Base-by-base conservation (phyloP, 257 asterid species). In the Solanum piurae region DNA sequence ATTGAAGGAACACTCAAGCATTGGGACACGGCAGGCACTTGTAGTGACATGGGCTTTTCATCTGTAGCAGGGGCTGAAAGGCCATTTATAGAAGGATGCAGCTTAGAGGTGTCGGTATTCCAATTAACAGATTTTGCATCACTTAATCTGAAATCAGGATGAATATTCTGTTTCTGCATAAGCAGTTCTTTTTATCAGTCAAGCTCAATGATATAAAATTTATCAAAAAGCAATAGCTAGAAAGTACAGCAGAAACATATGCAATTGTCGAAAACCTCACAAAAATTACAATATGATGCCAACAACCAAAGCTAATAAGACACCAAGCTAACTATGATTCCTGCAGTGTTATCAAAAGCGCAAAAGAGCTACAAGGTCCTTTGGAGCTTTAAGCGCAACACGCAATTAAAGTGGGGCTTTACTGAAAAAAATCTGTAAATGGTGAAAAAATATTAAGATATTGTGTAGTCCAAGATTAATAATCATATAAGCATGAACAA, bases 1-100 rank as follows among this genome's bases (percentile, higher is more conserved):
- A 90, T 62, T 82, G 92, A 40, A 88, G 98, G 98, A 88, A 96
- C 95, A 88, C 98, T 94, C 88, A 92, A 89, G 25, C 98, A 98
- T 91, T 98, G 93, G 6, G 98, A 94, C 91, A 93, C 49, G 75
- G 87, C 90, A 40, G 95, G 91, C 27, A 89, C 73, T 21, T 92
- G 91, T 7, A 36, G 33, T 75, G 91, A 88, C 29, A 89, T 85
- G 87, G 91, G 83, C 88, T 91, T 95, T 25, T 93, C 96, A 44
- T 90, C 76, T 38, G 91, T 87, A 34, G 83, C 60, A 76, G 83
- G 34, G 60, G 37, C 88, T 69, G 94, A 90, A 89, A 90, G 88
- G 79, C 89, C 94, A 77, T 88, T 91, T 74, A 90, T 64, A 5
- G 92, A 93, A 87, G 93, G 94, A 86, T 93, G 95, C 75, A 90